phyloP scores from a whole-genome alignment of 2,329 filamentous ascomycete genomes.

The Metarhizium humberi region DNA sequence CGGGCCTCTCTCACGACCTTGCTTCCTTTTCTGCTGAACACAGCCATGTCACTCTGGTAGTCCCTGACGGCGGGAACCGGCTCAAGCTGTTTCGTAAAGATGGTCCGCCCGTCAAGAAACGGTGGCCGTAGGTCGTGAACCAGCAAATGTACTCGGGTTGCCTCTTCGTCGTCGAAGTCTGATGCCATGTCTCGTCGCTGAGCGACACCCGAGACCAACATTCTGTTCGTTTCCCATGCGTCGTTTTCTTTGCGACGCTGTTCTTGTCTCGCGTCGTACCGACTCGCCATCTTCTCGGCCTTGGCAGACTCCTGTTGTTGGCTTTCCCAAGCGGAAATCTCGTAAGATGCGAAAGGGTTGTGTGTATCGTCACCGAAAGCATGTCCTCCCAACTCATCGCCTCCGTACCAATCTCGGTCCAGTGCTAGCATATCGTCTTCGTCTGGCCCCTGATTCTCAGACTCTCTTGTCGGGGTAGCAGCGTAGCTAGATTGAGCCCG shows the following conservation, averaged over 20 bases:
- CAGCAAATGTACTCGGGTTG: conserved; percentile 77
- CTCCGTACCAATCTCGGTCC: conserved; percentile 88
- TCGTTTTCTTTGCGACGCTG: conserved; percentile 93
- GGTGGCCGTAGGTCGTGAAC: conserved; percentile 91
- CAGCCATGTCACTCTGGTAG: conserved; percentile 95
- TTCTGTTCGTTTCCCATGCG: conserved; percentile 97
- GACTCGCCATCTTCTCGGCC: conserved; percentile 70
- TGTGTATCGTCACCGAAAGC: conserved; percentile 87
- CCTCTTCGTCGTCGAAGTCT: conserved; percentile 88
- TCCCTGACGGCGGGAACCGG: conserved; percentile 89
- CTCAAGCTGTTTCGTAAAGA: conserved; percentile 96
- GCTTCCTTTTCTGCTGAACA: conserved; percentile 93
- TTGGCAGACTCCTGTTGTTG: conserved; percentile 71
- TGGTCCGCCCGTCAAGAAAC: conserved; percentile 86
- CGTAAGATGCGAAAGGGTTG: conserved; percentile 77
- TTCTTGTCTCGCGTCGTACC: conserved; percentile 58
- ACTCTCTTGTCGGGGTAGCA: conserved; percentile 27
- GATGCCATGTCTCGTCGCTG: conserved; percentile 74
- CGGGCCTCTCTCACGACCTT: conserved; percentile 84
- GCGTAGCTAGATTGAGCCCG: conserved; percentile 28
- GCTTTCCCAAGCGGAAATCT: conserved; percentile 62
- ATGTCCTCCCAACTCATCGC: conserved; percentile 72
- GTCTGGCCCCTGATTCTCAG: conserved; percentile 49
- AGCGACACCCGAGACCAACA: conserved; percentile 92
- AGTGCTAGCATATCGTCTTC: conserved; percentile 65